Conservation (phyloP, 306 rosid genomes). For the Canavalia ensiformis region DNA sequence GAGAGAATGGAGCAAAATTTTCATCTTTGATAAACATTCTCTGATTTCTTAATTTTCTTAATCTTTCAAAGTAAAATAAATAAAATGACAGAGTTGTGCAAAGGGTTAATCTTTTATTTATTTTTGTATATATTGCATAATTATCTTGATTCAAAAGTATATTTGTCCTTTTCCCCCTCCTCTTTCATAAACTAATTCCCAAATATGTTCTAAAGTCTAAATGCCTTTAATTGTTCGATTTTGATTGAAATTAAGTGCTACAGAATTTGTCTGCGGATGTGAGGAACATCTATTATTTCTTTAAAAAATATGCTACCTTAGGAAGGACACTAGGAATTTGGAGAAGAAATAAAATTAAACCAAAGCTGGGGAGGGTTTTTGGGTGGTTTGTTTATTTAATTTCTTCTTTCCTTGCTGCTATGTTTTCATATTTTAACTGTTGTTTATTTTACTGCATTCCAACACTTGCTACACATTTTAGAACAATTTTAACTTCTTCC, state of each 20-base stretch:
- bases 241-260: neutral
- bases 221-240: neutral
- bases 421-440: constrained; percentile 15
- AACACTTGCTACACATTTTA: neutral
- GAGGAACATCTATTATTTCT: neutral
- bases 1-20: too few relatives aligned
- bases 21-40: too few relatives aligned
- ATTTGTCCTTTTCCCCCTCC: neutral
- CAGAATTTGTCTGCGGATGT: neutral
- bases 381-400: neutral
- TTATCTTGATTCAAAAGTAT: neutral
- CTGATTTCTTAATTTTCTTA: too few relatives aligned
- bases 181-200: too few relatives aligned
- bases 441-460: neutral
- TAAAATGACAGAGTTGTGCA: too few relatives aligned
- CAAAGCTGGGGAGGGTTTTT: neutral
- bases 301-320: neutral
- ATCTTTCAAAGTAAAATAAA: too few relatives aligned
- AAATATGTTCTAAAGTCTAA: neutral
- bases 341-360: constrained; percentile 20
- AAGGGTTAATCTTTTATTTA: too few relatives aligned
- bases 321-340: neutral
- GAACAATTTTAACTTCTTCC: neutral
- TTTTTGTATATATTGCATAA: too few relatives aligned
- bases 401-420: neutral